Percentiles rank a stretch among this genome's conserved stretches.
phyloP scores from a whole-genome alignment of 2,329 filamentous ascomycete species.

The Bipolaris zeicola region DNA sequence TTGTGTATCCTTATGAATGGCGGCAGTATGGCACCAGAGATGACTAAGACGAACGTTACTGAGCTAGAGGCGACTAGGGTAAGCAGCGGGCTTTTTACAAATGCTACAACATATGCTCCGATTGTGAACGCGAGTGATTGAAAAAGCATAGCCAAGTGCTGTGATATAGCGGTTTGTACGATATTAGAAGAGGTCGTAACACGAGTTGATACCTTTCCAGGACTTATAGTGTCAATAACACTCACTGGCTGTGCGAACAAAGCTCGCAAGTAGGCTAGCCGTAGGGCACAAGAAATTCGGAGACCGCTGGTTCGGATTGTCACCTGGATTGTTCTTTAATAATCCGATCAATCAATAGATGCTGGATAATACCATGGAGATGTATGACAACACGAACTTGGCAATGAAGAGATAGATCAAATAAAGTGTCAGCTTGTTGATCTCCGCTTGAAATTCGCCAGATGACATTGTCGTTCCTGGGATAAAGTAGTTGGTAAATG shows the following conservation, averaged over 20 bases:
- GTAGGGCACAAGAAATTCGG: constrained; percentile 57
- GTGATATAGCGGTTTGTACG: constrained; percentile 60
- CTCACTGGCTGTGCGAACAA: constrained; percentile 58
- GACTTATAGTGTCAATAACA: constrained; percentile 55
- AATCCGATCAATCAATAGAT: no score
- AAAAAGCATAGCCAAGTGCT: constrained; percentile 57
- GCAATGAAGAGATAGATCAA: constrained; percentile 46
- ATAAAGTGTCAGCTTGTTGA: constrained; percentile 48
- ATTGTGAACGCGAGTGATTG: constrained; percentile 44
- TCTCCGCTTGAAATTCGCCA: constrained; percentile 55
- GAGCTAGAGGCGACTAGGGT: constrained; percentile 56
- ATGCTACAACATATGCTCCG: constrained; percentile 54
- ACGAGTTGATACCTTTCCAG: constrained; percentile 57
- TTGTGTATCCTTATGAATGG: constrained; percentile 44
- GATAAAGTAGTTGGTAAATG: constrained; percentile 62
- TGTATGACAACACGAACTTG: constrained; percentile 42
- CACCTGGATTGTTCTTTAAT: no score
- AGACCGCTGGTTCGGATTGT: constrained; percentile 58
- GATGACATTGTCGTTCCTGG: constrained; percentile 52
- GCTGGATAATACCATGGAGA: no score
- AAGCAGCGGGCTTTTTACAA: constrained; percentile 59
- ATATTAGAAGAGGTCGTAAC: constrained; percentile 61
- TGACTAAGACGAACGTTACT: constrained; percentile 47
- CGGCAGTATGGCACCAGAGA: constrained; percentile 37
- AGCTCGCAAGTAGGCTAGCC: constrained; percentile 57